Conservation (phyloP, 495 filamentous ascomycete genomes). For the Aspergillus carlsbadensis region DNA sequence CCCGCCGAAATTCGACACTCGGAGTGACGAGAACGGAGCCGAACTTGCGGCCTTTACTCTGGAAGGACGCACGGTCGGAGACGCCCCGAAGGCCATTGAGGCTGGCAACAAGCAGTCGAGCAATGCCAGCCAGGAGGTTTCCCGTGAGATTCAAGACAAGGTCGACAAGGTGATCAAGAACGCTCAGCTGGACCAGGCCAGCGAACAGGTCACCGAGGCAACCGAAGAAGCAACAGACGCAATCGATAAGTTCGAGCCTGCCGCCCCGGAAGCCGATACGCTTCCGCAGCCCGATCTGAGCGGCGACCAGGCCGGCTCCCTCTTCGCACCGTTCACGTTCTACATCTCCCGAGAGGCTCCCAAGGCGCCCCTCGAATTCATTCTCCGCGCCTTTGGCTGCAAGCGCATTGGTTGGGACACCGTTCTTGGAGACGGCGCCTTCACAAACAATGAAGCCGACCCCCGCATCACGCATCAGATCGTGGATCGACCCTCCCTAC, state of each 20-base stretch:
- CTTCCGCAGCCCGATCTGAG: slow-evolving; percentile 76
- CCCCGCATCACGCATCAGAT: slow-evolving; percentile 92
- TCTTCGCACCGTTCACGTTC: slow-evolving; percentile 86
- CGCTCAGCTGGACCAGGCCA: slow-evolving; percentile 41
- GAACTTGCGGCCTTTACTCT: slow-evolving; percentile 91
- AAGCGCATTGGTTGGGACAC: slow-evolving; percentile 94
- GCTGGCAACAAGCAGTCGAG: slow-evolving; percentile 46
- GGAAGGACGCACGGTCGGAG: slow-evolving; percentile 65
- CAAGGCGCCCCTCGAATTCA: slow-evolving; percentile 85
- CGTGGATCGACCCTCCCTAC: slow-evolving; percentile 80
- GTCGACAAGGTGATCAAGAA: slow-evolving; percentile 52
- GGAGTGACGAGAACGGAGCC: slow-evolving; percentile 82
- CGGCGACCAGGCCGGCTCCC: slow-evolving; percentile 51
- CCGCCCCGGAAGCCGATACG: slow-evolving; percentile 74
- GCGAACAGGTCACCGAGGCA: slow-evolving; percentile 40
- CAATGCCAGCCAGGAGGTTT: slow-evolving; percentile 47
- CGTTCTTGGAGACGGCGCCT: slow-evolving; percentile 85
- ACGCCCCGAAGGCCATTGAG: slow-evolving; percentile 53
- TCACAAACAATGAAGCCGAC: slow-evolving; percentile 83
- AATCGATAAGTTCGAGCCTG: slow-evolving; percentile 87
- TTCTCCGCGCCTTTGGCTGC: slow-evolving; percentile 92
- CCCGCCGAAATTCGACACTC: slow-evolving; percentile 87
- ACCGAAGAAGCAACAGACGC: slow-evolving; percentile 57
- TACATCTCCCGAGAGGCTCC: slow-evolving; percentile 94
- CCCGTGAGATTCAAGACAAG: slow-evolving; percentile 51